Conservation (phyloP, 2,329 filamentous ascomycete species). For the Bipolaris zeicola region DNA sequence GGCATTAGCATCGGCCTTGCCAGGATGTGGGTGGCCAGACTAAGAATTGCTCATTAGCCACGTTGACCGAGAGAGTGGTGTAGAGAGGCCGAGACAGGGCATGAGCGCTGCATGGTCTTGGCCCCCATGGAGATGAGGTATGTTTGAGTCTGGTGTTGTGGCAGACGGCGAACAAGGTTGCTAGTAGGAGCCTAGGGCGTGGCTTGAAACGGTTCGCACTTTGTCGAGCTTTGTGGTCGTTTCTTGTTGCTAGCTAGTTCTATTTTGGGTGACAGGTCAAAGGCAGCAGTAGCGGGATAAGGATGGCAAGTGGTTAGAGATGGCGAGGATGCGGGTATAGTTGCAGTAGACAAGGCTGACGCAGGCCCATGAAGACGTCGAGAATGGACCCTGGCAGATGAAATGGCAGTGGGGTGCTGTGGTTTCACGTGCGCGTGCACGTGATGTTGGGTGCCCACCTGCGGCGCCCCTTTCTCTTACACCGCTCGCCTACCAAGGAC, state of each 20-base stretch:
- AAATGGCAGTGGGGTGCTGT: background rate
- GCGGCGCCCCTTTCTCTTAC: background rate
- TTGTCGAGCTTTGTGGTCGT: background rate
- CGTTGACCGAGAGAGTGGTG: background rate
- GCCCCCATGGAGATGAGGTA: background rate
- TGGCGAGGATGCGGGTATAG: background rate
- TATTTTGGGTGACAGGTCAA: background rate
- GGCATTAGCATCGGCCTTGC: background rate
- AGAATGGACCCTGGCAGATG: background rate
- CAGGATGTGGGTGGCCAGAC: background rate
- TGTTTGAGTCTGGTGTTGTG: background rate
- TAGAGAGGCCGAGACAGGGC: background rate
- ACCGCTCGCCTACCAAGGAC: background rate
- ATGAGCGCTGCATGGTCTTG: background rate
- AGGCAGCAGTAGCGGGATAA: background rate
- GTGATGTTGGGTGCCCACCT: background rate
- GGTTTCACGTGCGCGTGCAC: background rate
- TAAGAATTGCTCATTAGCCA: background rate
- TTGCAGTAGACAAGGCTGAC: constrained; percentile 1
- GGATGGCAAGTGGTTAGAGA: background rate
- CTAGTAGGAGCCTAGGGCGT: background rate
- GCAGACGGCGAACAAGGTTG: background rate
- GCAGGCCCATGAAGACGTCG: background rate
- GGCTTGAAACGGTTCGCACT: background rate
- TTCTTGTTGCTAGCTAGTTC: background rate